phyloP scores from a whole-genome alignment of 805 yeast genomes.

The Diddensiella santjacobensis region DNA sequence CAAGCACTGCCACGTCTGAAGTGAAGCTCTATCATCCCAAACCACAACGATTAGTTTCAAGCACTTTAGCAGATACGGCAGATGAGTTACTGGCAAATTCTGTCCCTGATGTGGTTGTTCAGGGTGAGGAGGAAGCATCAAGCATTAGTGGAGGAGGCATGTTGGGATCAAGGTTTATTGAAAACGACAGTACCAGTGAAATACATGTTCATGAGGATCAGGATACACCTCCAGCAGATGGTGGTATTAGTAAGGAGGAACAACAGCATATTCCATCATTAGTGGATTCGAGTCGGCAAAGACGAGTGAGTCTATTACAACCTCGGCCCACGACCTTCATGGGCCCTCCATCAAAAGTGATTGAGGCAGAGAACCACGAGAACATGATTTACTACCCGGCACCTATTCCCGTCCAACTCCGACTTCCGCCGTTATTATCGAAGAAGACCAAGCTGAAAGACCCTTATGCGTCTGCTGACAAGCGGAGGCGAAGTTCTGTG shows the following conservation, averaged over 20 bases:
- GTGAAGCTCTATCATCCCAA: slow-evolving; percentile 22
- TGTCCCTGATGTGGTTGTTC: background rate
- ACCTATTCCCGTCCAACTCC: slow-evolving; percentile 34
- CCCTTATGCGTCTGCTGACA: slow-evolving; percentile 1
- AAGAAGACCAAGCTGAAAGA: slow-evolving; percentile 13
- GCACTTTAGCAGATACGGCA: slow-evolving; percentile 8
- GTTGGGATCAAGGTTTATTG: slow-evolving; percentile 2
- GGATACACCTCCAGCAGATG: background rate
- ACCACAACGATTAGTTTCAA: slow-evolving; percentile 22
- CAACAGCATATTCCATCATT: background rate
- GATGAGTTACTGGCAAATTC: background rate
- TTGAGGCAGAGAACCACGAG: slow-evolving; percentile 8
- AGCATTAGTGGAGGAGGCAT: background rate
- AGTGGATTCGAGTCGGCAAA: background rate
- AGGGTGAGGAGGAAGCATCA: background rate
- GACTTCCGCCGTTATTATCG: slow-evolving; percentile 34
- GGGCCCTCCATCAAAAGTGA: slow-evolving; percentile 2
- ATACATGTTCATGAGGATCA: background rate
- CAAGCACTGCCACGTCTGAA: background rate
- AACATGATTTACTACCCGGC: slow-evolving; percentile 31
- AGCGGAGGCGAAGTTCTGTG: slow-evolving; percentile 8
- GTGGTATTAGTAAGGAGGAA: background rate
- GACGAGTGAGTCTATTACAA: background rate
- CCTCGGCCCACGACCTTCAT: slow-evolving; percentile 3
- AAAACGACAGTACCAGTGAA: background rate